A percentile compares a stretch with the other conserved stretches of the same genome.
Evolutionary conservation across 768 basidiomycete species (phyloP).

Genomic region (Candolleomyces efflorescens): DNA sequence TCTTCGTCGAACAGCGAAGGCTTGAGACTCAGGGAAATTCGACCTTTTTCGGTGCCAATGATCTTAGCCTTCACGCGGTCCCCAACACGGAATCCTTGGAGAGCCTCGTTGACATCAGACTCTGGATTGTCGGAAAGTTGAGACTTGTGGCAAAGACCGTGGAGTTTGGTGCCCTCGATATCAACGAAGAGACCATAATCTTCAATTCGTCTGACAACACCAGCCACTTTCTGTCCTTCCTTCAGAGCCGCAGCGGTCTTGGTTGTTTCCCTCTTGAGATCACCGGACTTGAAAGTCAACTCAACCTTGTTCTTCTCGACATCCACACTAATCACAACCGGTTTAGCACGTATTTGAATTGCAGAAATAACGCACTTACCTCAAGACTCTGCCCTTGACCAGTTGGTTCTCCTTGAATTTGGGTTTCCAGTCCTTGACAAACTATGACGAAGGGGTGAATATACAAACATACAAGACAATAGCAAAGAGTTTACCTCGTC

Average conservation of each 20-base stretch:
- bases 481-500: slow-evolving; percentile 52
- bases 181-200: slow-evolving; percentile 91
- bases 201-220: slow-evolving; percentile 76
- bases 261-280: slow-evolving; percentile 32
- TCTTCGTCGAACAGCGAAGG: slow-evolving; percentile 79
- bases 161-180: slow-evolving; percentile 79
- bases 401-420: slow-evolving; percentile 77
- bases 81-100: slow-evolving; percentile 80
- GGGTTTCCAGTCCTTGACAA: slow-evolving; percentile 92
- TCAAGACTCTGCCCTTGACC: slow-evolving; percentile 81
- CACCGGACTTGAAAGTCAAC: slow-evolving; percentile 78
- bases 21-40: slow-evolving; percentile 83
- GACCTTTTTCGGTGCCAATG: slow-evolving; percentile 66
- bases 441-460: slow-evolving; percentile 43
- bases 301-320: slow-evolving; percentile 75
- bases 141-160: slow-evolving; percentile 92
- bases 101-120: slow-evolving; percentile 72
- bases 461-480: background rate
- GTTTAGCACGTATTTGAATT: background rate
- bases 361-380: slow-evolving; percentile 33
- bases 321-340: slow-evolving; percentile 54
- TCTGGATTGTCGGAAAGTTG: slow-evolving; percentile 89
- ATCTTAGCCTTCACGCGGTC: slow-evolving; percentile 83
- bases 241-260: slow-evolving; percentile 50
- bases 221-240: slow-evolving; percentile 78